Conservation (phyloP, 352 stramenopile genomes). For the Phytopythium chamaehyphon region DNA sequence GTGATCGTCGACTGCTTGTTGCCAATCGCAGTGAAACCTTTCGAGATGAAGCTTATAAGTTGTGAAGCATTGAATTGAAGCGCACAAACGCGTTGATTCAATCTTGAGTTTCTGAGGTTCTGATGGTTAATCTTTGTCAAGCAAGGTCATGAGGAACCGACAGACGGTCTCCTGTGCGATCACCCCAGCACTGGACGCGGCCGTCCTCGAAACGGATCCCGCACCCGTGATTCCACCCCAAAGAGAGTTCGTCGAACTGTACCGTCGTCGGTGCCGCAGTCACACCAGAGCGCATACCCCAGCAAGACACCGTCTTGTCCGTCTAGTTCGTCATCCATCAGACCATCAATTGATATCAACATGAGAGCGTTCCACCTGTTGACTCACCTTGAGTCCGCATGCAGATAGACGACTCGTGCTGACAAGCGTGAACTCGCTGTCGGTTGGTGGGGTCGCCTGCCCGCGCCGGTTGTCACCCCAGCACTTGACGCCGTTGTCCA, state of each 20-base stretch:
- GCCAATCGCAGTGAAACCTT: slow-evolving; percentile 37
- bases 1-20: slow-evolving; percentile 30
- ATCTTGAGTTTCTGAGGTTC: background rate
- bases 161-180: slow-evolving; percentile 35
- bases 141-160: slow-evolving; percentile 29
- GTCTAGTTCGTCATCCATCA: slow-evolving; percentile 17
- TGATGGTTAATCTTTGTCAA: background rate
- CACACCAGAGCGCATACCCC: slow-evolving; percentile 67
- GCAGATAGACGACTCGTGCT: slow-evolving; percentile 61
- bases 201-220: slow-evolving; percentile 65
- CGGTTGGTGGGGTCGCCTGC: slow-evolving; percentile 39
- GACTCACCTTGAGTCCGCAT: slow-evolving; percentile 62
- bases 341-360: slow-evolving; percentile 6
- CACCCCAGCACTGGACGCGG: slow-evolving; percentile 63
- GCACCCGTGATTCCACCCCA: slow-evolving; percentile 75
- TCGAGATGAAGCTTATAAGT: slow-evolving; percentile 18
- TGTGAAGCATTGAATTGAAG: background rate
- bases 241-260: slow-evolving; percentile 61
- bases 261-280: slow-evolving; percentile 42
- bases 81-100: background rate
- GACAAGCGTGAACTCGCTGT: slow-evolving; percentile 55
- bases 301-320: slow-evolving; percentile 60
- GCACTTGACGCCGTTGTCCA: slow-evolving; percentile 44
- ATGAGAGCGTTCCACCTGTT: slow-evolving; percentile 1
- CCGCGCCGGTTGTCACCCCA: slow-evolving; percentile 76